Conservation (phyloP, 2,329 filamentous ascomycete species). For the Beauveria medogensis region DNA sequence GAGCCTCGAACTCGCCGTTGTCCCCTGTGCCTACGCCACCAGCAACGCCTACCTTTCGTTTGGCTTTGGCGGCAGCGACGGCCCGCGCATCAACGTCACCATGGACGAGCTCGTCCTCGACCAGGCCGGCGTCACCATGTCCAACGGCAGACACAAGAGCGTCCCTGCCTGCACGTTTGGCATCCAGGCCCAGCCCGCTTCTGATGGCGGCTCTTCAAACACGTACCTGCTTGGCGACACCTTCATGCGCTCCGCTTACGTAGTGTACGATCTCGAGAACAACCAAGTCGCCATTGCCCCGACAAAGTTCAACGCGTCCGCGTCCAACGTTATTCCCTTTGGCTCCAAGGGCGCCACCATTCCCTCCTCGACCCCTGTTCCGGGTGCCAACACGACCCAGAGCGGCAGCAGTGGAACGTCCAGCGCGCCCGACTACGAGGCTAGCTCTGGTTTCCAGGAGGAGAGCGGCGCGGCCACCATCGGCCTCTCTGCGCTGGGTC, state of each 20-base stretch:
- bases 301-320: conserved; percentile 47
- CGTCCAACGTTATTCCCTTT: conserved; percentile 42
- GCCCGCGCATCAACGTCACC: conserved; percentile 41
- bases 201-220: conserved; percentile 6
- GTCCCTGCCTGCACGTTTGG: conserved; percentile 47
- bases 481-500: neutral
- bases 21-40: conserved; percentile 41
- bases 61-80: conserved; percentile 39
- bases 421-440: conserved; percentile 16
- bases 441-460: conserved; percentile 26
- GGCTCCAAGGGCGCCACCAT: conserved; percentile 40
- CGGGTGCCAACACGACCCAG: conserved; percentile 28
- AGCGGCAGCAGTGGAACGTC: conserved; percentile 7
- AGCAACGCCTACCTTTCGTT: conserved; percentile 45
- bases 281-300: conserved; percentile 47
- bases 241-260: conserved; percentile 52
- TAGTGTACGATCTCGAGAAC: conserved; percentile 52
- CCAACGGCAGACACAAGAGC: conserved; percentile 15
- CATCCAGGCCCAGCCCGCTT: conserved; percentile 39
- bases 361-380: conserved; percentile 39
- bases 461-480: neutral
- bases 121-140: conserved; percentile 22
- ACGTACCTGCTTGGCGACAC: conserved; percentile 47
- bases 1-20: conserved; percentile 30
- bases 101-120: conserved; percentile 51